Evolutionary conservation across 1,284 basidiomycete genomes (phyloP).

Genomic region (Ganoderma boninense): DNA sequence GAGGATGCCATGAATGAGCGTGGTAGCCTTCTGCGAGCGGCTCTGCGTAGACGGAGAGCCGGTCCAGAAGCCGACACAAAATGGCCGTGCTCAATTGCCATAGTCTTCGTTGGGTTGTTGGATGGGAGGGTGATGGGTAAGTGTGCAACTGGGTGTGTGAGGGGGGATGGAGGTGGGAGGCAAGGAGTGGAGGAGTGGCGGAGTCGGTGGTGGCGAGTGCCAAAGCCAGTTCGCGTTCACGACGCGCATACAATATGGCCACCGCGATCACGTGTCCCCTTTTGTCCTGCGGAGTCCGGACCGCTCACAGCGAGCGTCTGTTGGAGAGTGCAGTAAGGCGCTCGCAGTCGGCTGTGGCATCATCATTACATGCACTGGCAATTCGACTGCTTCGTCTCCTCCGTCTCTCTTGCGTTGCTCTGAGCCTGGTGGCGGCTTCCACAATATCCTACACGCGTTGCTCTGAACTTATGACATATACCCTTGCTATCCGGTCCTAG

Average conservation of each 20-base stretch:
- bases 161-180: neutral
- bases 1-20: neutral
- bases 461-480: neutral
- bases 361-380: neutral
- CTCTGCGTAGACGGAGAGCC: slow-evolving; percentile 3
- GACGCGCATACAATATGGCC: neutral
- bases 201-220: neutral
- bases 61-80: slow-evolving; percentile 7
- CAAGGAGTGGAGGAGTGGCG: neutral
- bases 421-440: neutral
- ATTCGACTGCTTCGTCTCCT: neutral
- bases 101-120: neutral
- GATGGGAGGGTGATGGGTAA: neutral
- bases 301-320: neutral
- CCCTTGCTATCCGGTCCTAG: neutral
- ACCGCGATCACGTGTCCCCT: neutral
- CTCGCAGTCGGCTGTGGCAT: neutral
- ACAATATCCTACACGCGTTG: neutral
- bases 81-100: slow-evolving; percentile 15
- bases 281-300: neutral
- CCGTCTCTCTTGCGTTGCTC: neutral
- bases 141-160: neutral
- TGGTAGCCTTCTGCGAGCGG: neutral
- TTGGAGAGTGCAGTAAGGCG: neutral
- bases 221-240: neutral